A percentile compares a stretch with the other conserved stretches of the same genome.
Evolutionary conservation across 805 yeast species (phyloP).

Genomic region (Metschnikowia orientalis): DNA sequence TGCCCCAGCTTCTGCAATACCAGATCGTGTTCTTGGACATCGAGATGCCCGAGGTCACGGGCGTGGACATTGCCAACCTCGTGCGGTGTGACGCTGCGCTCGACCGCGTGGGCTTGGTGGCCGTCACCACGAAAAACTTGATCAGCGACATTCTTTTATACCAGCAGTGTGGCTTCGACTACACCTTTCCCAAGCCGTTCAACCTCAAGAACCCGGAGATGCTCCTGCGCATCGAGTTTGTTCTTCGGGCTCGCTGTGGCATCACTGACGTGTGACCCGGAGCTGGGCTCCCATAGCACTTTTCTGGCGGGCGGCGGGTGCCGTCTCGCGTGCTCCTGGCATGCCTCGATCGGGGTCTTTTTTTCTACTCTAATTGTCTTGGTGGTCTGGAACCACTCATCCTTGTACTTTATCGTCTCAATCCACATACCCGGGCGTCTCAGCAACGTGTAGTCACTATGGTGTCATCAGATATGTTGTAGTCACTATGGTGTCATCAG

Average conservation of each 20-base stretch:
- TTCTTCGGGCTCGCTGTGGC: constrained; percentile 11
- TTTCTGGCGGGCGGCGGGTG: too few species aligned
- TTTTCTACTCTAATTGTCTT: too few species aligned
- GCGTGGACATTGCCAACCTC: constrained; percentile 32
- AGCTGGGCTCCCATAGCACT: too few species aligned
- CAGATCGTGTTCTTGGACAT: constrained; percentile 37
- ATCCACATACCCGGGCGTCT: too few species aligned
- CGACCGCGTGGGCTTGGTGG: constrained; percentile 30
- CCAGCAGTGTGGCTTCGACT: constrained; percentile 35
- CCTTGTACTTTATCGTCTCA: too few species aligned
- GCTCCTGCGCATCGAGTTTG: constrained; percentile 18
- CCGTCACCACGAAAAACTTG: constrained; percentile 36
- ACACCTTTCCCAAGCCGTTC: constrained; percentile 40
- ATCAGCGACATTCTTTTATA: constrained; percentile 28
- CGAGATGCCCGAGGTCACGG: constrained; percentile 42
- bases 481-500: too few species aligned
- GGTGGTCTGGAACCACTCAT: too few species aligned
- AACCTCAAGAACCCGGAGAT: constrained; percentile 18
- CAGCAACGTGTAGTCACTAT: too few species aligned
- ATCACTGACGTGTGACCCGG: not conserved
- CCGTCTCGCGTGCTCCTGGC: not conserved
- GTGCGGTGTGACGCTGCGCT: constrained; percentile 12
- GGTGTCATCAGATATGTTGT: too few species aligned
- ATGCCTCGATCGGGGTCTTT: too few species aligned
- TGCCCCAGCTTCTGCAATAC: constrained; percentile 9